phyloP scores from a whole-genome alignment of 345 rosid species.

The Acer campestre region DNA sequence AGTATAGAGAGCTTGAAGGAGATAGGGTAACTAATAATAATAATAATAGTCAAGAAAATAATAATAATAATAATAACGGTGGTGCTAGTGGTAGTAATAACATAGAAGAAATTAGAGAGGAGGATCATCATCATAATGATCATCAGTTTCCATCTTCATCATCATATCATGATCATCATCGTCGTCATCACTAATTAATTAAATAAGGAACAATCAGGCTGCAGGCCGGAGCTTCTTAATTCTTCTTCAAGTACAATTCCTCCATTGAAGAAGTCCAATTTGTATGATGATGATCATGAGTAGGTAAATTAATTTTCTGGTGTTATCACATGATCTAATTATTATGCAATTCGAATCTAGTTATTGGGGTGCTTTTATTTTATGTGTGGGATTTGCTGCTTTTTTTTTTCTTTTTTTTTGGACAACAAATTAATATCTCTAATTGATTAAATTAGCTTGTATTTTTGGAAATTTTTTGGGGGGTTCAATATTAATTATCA shows the following conservation, averaged over 20 bases:
- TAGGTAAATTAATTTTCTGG: neutral
- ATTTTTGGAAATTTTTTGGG: neutral
- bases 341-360: too few relatives aligned
- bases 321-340: too few relatives aligned
- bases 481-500: neutral
- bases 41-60: neutral
- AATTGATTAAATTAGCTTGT: neutral
- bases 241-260: neutral
- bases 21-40: constrained; percentile 16
- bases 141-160: neutral
- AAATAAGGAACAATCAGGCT: neutral
- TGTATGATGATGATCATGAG: neutral
- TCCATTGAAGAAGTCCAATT: too few relatives aligned
- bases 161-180: neutral
- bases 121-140: neutral
- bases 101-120: constrained; percentile 7
- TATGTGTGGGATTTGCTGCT: neutral
- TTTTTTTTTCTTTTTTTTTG: neutral
- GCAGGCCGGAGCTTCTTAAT: neutral
- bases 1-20: constrained; percentile 35
- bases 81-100: constrained; percentile 13
- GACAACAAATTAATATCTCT: neutral
- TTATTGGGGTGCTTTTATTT: neutral
- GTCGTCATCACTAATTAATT: neutral
- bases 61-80: constrained; percentile 17